Evolutionary conservation across 352 stramenopile genomes (phyloP).

Genomic region (Elongisporangium undulatum): DNA sequence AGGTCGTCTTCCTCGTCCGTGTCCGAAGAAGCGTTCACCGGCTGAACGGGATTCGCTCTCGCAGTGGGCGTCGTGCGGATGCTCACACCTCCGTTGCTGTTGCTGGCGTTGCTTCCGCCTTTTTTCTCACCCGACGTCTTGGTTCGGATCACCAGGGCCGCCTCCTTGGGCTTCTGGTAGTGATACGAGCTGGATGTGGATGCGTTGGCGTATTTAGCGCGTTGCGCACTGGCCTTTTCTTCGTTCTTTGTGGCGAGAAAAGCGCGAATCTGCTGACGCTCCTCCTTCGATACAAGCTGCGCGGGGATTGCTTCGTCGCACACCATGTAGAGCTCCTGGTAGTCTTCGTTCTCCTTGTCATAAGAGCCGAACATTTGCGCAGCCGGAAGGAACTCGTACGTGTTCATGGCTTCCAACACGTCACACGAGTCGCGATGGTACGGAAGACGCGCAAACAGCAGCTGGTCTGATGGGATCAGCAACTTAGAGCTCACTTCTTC

Average conservation of each 20-base stretch:
- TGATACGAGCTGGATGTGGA: slow-evolving; percentile 43
- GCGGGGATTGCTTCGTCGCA: slow-evolving; percentile 39
- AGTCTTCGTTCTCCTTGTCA: slow-evolving; percentile 28
- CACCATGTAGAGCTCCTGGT: slow-evolving; percentile 69
- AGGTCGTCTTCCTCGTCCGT: slow-evolving; percentile 74
- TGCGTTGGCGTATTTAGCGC: slow-evolving; percentile 30
- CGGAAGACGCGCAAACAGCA: slow-evolving; percentile 55
- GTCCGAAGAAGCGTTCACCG: slow-evolving; percentile 42
- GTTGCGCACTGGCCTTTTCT: slow-evolving; percentile 39
- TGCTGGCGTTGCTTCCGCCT: slow-evolving; percentile 44
- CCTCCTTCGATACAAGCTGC: slow-evolving; percentile 30
- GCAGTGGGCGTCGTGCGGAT: slow-evolving; percentile 33
- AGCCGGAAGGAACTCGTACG: slow-evolving; percentile 31
- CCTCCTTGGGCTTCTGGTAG: slow-evolving; percentile 73
- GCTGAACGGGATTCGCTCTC: slow-evolving; percentile 9
- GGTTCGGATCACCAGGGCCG: slow-evolving; percentile 73
- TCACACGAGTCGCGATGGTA: slow-evolving; percentile 62
- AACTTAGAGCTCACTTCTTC: slow-evolving; percentile 30
- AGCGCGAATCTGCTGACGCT: slow-evolving; percentile 46
- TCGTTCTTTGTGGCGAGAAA: slow-evolving; percentile 61
- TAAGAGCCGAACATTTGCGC: slow-evolving; percentile 9
- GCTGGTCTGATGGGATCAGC: slow-evolving; percentile 40
- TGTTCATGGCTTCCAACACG: slow-evolving; percentile 60
- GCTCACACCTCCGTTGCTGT: slow-evolving; percentile 40
- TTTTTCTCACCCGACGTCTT: slow-evolving; percentile 55